These are phyloP conservation scores for Pleurotus sapidus DNA, from an alignment of 768 basidiomycete species.

Conservation along the genomic window DNA sequence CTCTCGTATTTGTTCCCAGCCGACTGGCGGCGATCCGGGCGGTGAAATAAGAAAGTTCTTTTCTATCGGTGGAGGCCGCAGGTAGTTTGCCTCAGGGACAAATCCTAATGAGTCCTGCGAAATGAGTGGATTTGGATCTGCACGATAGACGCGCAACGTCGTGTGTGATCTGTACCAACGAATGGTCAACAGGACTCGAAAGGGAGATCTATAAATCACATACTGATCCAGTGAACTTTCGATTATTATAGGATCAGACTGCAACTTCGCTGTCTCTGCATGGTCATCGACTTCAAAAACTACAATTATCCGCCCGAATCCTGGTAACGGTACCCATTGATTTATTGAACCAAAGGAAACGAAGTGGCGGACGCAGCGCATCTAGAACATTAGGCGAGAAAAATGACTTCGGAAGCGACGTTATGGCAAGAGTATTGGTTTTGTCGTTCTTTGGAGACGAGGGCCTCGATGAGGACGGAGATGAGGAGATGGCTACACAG, in stretches of 20 bases:
- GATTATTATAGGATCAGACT: slow-evolving; percentile 63
- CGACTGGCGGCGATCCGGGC: slow-evolving; percentile 94
- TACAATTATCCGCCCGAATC: slow-evolving; percentile 79
- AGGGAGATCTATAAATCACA: slow-evolving; percentile 22
- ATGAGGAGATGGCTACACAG: slow-evolving; percentile 17
- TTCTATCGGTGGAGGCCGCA: slow-evolving; percentile 75
- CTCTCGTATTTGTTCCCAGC: slow-evolving; percentile 91
- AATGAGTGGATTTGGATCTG: slow-evolving; percentile 65
- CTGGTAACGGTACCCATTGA: slow-evolving; percentile 85
- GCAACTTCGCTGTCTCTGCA: slow-evolving; percentile 65
- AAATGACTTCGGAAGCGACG: slow-evolving; percentile 71
- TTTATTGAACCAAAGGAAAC: slow-evolving; percentile 76
- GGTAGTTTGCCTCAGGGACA: slow-evolving; percentile 48
- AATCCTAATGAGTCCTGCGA: slow-evolving; percentile 20
- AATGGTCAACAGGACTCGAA: slow-evolving; percentile 9
- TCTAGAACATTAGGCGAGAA: slow-evolving; percentile 70
- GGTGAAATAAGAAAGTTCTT: slow-evolving; percentile 98
- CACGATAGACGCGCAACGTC: slow-evolving; percentile 68
- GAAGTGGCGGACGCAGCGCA: slow-evolving; percentile 72
- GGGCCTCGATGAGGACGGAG: slow-evolving; percentile 9
- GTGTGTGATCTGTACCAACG: slow-evolving; percentile 38
- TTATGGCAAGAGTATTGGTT: slow-evolving; percentile 87
- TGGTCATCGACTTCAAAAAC: slow-evolving; percentile 66
- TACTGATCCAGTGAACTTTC: slow-evolving; percentile 50
- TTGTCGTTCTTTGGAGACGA: slow-evolving; percentile 15